Evolutionary conservation across 208 protist species (phyloP).

Genomic region (Trypanosomatidae sp.): DNA sequence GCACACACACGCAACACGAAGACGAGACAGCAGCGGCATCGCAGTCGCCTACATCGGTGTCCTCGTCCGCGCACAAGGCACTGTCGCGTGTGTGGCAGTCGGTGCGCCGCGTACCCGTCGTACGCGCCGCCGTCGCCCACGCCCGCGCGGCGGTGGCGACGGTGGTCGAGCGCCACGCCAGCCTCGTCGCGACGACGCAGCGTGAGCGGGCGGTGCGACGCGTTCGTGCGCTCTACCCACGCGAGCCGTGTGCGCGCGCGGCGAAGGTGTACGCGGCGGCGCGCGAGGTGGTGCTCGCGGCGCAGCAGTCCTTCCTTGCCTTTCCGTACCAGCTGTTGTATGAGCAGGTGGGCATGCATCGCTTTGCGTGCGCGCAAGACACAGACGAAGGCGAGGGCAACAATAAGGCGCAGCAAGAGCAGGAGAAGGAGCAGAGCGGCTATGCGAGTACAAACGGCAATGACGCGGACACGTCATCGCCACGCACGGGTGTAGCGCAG

Average conservation of each 20-base stretch:
- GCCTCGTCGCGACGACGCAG: conserved; percentile 11
- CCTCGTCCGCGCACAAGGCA: conserved; percentile 2
- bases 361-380: conserved; percentile 6
- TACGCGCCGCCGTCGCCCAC: conserved; percentile 10
- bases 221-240: conserved; percentile 13
- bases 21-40: no score
- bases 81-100: no score
- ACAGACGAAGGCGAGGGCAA: background rate
- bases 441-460: no score
- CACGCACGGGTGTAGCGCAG: no score
- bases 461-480: no score
- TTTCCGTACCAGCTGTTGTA: conserved; percentile 48
- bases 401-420: background rate
- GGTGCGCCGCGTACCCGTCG: conserved; percentile 7
- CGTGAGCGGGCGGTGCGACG: conserved; percentile 7
- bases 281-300: conserved; percentile 33
- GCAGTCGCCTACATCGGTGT: no score
- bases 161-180: conserved; percentile 18
- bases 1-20: no score
- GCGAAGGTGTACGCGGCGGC: conserved; percentile 23
- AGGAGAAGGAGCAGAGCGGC: no score
- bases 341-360: conserved; percentile 32
- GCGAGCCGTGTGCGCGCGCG: conserved; percentile 13
- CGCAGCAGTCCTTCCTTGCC: conserved; percentile 58
- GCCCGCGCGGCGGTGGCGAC: conserved; percentile 12